These are phyloP conservation scores for Paracoccidioides brasiliensis DNA, from an alignment of 2,329 filamentous ascomycete species.

Conservation along the genomic window DNA sequence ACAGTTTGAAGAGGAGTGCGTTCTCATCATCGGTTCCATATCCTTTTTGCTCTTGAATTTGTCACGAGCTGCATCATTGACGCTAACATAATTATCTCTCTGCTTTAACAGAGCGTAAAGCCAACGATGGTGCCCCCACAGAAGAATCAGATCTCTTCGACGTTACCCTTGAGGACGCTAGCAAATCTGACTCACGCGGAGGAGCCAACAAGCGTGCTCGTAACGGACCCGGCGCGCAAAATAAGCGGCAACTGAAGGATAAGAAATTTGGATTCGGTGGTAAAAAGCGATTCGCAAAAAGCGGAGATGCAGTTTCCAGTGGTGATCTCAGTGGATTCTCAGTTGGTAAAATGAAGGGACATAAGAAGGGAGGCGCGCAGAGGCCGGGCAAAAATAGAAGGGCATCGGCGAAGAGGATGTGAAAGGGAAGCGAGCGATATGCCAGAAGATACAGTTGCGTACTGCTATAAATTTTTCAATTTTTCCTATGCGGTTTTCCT, in stretches of 20 bases:
- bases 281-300: slow-evolving; percentile 87
- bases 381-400: slow-evolving; percentile 41
- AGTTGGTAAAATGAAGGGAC: slow-evolving; percentile 69
- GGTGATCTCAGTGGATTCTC: slow-evolving; percentile 72
- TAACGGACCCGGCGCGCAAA: slow-evolving; percentile 27
- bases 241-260: slow-evolving; percentile 86
- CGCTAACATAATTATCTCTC: slow-evolving; percentile 6
- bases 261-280: slow-evolving; percentile 91
- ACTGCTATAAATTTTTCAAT: not conserved
- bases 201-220: slow-evolving; percentile 16
- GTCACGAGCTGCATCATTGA: too few species aligned
- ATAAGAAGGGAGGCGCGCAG: slow-evolving; percentile 24
- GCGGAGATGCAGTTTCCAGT: slow-evolving; percentile 71
- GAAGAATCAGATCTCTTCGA: slow-evolving; percentile 86
- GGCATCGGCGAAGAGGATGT: slow-evolving; percentile 22
- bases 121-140: slow-evolving; percentile 46
- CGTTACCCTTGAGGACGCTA: slow-evolving; percentile 63
- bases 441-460: not conserved
- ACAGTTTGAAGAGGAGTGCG: slow-evolving; percentile 87
- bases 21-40: slow-evolving; percentile 14
- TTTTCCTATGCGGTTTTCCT: not conserved
- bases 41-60: not conserved
- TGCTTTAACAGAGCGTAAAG: slow-evolving; percentile 61
- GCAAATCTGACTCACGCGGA: slow-evolving; percentile 39
- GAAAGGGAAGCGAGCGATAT: not conserved